phyloP scores from a whole-genome alignment of 371 early-diverging fungal species.

The Mucor velutinosus region DNA sequence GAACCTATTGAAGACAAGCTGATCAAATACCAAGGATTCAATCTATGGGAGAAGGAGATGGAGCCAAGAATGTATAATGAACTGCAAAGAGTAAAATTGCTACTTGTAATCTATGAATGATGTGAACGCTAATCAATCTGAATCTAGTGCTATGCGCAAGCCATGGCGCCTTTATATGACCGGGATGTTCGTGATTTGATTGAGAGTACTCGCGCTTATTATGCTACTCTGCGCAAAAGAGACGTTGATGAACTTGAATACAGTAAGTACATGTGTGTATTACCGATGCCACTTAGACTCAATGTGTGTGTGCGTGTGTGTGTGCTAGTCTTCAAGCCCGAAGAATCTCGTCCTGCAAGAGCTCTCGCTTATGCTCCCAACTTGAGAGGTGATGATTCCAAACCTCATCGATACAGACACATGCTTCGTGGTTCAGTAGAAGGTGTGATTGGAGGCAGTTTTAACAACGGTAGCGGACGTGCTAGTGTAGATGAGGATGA shows the following conservation, averaged over 20 bases:
- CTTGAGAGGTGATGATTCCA: constrained; percentile 36
- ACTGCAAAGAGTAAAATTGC: constrained; percentile 70
- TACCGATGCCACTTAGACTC: not conserved
- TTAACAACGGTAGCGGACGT: constrained; percentile 17
- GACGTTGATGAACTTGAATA: constrained; percentile 53
- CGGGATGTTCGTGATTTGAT: constrained; percentile 51
- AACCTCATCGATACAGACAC: constrained; percentile 44
- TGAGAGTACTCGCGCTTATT: constrained; percentile 38
- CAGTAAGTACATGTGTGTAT: constrained; percentile 22
- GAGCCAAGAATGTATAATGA: constrained; percentile 87
- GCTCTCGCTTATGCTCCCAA: constrained; percentile 49
- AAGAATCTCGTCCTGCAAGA: constrained; percentile 51
- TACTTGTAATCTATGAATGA: too few species aligned
- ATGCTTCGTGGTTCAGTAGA: constrained; percentile 53
- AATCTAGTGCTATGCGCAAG: constrained; percentile 47
- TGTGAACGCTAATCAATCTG: not conserved
- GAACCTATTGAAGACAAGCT: constrained; percentile 77
- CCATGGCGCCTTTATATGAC: constrained; percentile 51
- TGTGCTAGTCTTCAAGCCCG: constrained; percentile 42
- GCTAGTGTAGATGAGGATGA: constrained; percentile 51
- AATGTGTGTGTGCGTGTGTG: not conserved
- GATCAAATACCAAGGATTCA: constrained; percentile 81
- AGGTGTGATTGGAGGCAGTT: constrained; percentile 31
- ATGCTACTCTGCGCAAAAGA: constrained; percentile 41
- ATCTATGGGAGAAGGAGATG: constrained; percentile 91